These are phyloP conservation scores for Pterocarpus santalinus DNA, from an alignment of 306 rosid species.

Conservation along the genomic window DNA sequence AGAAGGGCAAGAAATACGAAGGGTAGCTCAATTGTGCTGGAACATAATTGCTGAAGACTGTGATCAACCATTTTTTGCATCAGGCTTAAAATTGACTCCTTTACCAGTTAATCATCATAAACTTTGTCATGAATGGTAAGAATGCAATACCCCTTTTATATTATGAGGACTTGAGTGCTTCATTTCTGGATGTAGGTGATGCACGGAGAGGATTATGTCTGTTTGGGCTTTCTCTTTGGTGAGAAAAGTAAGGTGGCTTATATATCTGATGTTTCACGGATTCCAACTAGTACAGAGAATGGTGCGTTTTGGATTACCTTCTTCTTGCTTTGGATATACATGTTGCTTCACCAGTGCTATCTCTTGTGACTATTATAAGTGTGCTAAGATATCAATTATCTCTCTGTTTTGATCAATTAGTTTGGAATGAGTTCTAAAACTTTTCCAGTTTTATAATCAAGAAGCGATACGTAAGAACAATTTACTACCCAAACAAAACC, in stretches of 20 bases:
- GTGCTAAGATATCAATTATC: background rate
- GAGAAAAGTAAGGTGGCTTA: conserved; percentile 74
- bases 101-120: conserved; percentile 69
- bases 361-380: background rate
- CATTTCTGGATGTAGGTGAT: conserved; percentile 66
- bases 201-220: conserved; percentile 88
- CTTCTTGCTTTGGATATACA: background rate
- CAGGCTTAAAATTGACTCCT: conserved; percentile 77
- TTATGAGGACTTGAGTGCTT: conserved; percentile 24
- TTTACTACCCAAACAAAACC: conserved; percentile 20
- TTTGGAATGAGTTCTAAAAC: background rate
- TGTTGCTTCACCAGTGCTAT: conserved; percentile 6
- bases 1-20: conserved; percentile 87
- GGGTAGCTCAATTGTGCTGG: conserved; percentile 91
- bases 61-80: conserved; percentile 77
- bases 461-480: background rate
- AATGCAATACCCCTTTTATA: conserved; percentile 14
- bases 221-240: conserved; percentile 91
- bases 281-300: conserved; percentile 77
- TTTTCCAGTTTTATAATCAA: conserved; percentile 1
- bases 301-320: conserved; percentile 58
- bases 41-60: conserved; percentile 61
- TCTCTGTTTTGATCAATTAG: background rate
- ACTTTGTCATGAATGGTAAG: conserved; percentile 35
- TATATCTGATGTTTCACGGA: conserved; percentile 88